A percentile compares a stretch with the other conserved stretches of the same genome.
Conservation (phyloP, 345 rosid species). For the Ceriops decandra region DNA sequence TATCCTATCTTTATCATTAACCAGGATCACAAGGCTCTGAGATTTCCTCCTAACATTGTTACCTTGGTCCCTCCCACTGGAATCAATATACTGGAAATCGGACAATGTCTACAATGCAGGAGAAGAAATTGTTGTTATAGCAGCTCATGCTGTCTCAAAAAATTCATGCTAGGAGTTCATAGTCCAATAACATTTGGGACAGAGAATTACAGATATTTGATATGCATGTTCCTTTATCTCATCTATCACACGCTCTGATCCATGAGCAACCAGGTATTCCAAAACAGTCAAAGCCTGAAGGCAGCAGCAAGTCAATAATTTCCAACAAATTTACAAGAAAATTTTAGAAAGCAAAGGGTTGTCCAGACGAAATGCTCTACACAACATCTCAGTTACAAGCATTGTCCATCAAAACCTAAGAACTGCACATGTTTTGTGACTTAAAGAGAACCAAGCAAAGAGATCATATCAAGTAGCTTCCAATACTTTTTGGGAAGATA, state of each 20-base stretch:
- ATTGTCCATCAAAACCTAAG: slow-evolving; percentile 1
- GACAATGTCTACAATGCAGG: slow-evolving; percentile 62
- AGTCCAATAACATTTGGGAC: slow-evolving; percentile 5
- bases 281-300: slow-evolving; percentile 79
- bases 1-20: slow-evolving; percentile 91
- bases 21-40: slow-evolving; percentile 82
- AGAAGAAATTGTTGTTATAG: slow-evolving; percentile 13
- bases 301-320: slow-evolving; percentile 17
- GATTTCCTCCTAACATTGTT: slow-evolving; percentile 94
- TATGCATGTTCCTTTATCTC: slow-evolving; percentile 82
- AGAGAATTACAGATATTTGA: slow-evolving; percentile 70
- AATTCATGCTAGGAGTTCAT: background rate
- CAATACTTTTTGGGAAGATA: background rate
- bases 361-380: background rate
- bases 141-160: background rate
- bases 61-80: slow-evolving; percentile 95
- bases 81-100: slow-evolving; percentile 85
- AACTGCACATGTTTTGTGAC: background rate
- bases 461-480: background rate
- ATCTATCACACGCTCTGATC: slow-evolving; percentile 87
- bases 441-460: background rate
- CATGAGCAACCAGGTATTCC: slow-evolving; percentile 89
- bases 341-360: slow-evolving; percentile 1
- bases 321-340: slow-evolving; percentile 3
- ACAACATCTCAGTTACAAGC: background rate